Conservation (phyloP, 2,329 filamentous ascomycete genomes). For the Metarhizium album region DNA sequence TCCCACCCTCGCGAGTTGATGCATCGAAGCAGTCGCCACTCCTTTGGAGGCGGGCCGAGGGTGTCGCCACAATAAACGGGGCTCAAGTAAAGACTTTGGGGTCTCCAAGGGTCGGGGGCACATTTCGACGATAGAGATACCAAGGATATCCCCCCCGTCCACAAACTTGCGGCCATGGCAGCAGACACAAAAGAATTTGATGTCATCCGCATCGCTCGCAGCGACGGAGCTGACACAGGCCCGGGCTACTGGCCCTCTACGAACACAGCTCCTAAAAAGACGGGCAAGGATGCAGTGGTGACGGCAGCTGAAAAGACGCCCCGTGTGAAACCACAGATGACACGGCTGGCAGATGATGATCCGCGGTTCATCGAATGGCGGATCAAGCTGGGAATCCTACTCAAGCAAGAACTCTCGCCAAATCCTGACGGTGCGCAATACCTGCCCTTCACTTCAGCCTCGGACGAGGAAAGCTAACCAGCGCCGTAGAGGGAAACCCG, state of each 20-base stretch:
- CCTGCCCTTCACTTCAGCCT: neutral
- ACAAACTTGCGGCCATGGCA: constrained; percentile 10
- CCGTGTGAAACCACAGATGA: constrained; percentile 32
- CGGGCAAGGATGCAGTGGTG: constrained; percentile 21
- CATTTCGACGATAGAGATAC: too few relatives aligned
- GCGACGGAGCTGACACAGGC: constrained; percentile 34
- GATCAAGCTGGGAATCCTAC: constrained; percentile 32
- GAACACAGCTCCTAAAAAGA: constrained; percentile 18
- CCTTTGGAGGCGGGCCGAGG: neutral
- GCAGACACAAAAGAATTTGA: constrained; percentile 29
- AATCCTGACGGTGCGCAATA: constrained; percentile 24
- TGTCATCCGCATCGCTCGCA: constrained; percentile 30
- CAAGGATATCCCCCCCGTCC: neutral
- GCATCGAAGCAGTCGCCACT: neutral
- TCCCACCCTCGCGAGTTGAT: neutral
- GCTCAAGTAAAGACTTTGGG: neutral
- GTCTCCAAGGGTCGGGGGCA: neutral
- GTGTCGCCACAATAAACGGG: neutral
- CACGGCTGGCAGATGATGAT: constrained; percentile 30
- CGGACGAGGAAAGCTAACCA: constrained; percentile 1
- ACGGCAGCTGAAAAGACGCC: constrained; percentile 22
- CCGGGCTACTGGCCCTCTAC: constrained; percentile 33
- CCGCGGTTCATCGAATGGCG: constrained; percentile 34
- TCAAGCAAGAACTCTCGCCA: constrained; percentile 34
- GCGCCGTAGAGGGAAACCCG: constrained; percentile 26